These are phyloP conservation scores for Helminthosporium solani DNA, from an alignment of 2,329 filamentous ascomycete species.

Conservation along the genomic window DNA sequence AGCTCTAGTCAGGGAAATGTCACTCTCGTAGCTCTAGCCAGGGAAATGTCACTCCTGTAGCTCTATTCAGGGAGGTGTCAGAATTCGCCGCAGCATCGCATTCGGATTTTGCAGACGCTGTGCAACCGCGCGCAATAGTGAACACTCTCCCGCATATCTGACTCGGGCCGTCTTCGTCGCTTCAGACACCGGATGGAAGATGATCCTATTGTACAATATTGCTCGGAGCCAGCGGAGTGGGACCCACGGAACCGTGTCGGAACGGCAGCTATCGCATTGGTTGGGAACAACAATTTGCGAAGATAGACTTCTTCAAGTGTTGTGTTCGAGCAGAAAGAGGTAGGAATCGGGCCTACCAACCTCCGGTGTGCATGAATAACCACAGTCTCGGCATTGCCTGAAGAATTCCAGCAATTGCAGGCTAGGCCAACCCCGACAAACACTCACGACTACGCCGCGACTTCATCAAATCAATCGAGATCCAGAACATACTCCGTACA, in stretches of 20 bases:
- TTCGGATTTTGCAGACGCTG: conserved; percentile 3
- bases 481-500: too few relatives aligned
- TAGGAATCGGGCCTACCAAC: not conserved
- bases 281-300: not conserved
- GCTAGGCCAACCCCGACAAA: too few relatives aligned
- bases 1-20: not conserved
- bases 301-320: not conserved
- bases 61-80: not conserved
- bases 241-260: too few relatives aligned
- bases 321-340: not conserved
- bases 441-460: too few relatives aligned
- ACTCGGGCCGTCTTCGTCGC: not conserved
- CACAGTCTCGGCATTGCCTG: not conserved
- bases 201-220: too few relatives aligned
- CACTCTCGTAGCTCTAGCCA: not conserved
- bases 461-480: too few relatives aligned
- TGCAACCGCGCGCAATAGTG: conserved; percentile 20
- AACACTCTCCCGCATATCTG: not conserved
- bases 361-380: not conserved
- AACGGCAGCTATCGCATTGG: not conserved
- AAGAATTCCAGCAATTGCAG: not conserved
- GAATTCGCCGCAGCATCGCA: conserved; percentile 1
- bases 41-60: not conserved
- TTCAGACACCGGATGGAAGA: not conserved
- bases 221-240: not conserved